phyloP scores from a whole-genome alignment of 352 stramenopile species.

The Vaucheria bursata region DNA sequence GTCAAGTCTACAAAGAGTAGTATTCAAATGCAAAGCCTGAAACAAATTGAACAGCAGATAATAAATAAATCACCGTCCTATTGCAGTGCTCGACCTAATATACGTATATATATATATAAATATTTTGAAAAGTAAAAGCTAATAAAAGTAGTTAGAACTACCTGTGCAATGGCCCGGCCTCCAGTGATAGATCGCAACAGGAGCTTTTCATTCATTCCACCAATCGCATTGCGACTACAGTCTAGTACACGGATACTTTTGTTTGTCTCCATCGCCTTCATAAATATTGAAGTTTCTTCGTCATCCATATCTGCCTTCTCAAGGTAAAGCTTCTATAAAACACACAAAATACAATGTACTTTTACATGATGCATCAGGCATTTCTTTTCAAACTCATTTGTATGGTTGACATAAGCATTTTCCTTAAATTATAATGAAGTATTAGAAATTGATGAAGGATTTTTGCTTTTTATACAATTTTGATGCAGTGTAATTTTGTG shows the following conservation, averaged over 20 bases:
- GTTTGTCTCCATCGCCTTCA: conserved; percentile 42
- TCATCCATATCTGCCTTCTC: conserved; percentile 37
- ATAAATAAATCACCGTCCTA: no score
- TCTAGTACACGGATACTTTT: conserved; percentile 24
- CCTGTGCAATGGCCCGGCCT: conserved; percentile 22
- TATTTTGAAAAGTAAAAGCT: not conserved
- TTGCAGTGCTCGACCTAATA: no score
- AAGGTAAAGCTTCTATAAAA: not conserved
- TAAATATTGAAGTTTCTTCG: conserved; percentile 32
- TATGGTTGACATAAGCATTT: no score
- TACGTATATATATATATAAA: not conserved
- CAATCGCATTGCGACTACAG: conserved; percentile 42
- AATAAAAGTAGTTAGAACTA: not conserved
- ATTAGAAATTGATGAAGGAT: no score
- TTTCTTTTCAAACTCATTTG: no score
- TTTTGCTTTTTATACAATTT: no score
- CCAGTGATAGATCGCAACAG: conserved; percentile 16
- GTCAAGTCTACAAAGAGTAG: conserved; percentile 22
- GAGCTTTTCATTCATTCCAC: conserved; percentile 32
- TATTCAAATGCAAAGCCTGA: conserved; percentile 33
- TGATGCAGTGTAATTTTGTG: no score
- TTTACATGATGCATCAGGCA: no score
- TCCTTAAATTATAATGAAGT: no score
- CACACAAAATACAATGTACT: no score
- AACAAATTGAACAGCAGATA: not conserved